Evolutionary conservation across 106 monocot genomes (phyloP), one percentile per base, ranked within the genome.

Genomic region (Phalaenopsis aphrodite): DNA sequence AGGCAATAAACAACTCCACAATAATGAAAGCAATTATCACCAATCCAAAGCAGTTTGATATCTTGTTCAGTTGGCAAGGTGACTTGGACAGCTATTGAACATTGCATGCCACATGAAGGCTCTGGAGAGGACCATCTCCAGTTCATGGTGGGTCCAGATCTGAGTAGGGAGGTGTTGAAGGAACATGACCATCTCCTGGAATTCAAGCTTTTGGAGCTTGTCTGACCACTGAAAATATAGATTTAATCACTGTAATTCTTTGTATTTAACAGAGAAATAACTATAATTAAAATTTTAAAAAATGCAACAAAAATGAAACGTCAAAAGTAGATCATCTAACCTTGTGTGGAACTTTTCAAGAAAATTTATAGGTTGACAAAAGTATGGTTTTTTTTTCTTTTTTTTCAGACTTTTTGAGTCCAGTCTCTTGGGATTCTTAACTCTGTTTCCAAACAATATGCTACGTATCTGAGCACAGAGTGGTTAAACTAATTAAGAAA

Each of bases 131-230:
- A 94, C 98, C 94, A 91, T 94, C 83, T 98, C 98, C 74, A 98
- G 87, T 79, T 98, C 98, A 37, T 94, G 92, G 78, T 98, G 87
- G 24, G 89, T 88, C 98, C 98, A 98, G 81, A 84, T 88, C 57
- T 88, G 84, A 18, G 94, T 98, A 0, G 98, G 98, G 21, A 98
- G 89, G 78, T 98, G 98, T 82, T 98, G 98, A 3, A 98, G 89
- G 85, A 94, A 91, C 98, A 98, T 98, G 52, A 98, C 98, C 98
- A 98, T 94, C 76, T 98, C 98, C 82, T 98, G 98, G 78, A 98
- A 98, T 56, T 98, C 98, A 41, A 92, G 87, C 82, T 94, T 94
- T 74, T 84, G 87, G 47, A 98, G 92, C 84, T 89, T 81, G 19
- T 98, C 91, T 19, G 98, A 94, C 94, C 98, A 98, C 94, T 98